Conservation (phyloP, 495 filamentous ascomycete species). For the Hypoxylon lenormandii region DNA sequence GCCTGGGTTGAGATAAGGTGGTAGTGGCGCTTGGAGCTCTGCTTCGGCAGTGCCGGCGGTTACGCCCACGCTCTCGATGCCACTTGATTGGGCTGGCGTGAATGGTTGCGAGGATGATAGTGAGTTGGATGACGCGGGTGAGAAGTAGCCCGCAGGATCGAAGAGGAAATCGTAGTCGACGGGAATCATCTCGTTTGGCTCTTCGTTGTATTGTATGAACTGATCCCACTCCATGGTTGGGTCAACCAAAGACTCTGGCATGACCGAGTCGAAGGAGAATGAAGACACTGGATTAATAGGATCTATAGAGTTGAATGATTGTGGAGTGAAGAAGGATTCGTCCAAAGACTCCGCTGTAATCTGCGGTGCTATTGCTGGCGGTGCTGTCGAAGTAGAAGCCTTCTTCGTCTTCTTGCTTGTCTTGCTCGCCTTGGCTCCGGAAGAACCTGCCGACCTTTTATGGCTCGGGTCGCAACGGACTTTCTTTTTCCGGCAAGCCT, state of each 20-base stretch:
- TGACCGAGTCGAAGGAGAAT: conserved; percentile 28
- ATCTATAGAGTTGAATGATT: neutral
- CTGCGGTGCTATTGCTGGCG: conserved; percentile 39
- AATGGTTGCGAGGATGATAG: conserved; percentile 54
- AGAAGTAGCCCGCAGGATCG: conserved; percentile 53
- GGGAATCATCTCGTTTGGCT: conserved; percentile 44
- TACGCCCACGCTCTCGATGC: conserved; percentile 23
- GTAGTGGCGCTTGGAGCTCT: conserved; percentile 43
- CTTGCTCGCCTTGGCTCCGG: conserved; percentile 53
- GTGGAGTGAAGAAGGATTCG: conserved; percentile 17
- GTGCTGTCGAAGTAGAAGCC: conserved; percentile 37
- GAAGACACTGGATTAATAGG: neutral
- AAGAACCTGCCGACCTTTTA: conserved; percentile 57
- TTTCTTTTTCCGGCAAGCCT: conserved; percentile 67
- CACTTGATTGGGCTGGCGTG: conserved; percentile 47
- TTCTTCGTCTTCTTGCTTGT: conserved; percentile 57
- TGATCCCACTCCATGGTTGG: conserved; percentile 56
- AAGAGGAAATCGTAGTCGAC: conserved; percentile 56
- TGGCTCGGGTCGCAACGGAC: conserved; percentile 65
- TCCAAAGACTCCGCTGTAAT: conserved; percentile 36
- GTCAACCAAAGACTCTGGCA: conserved; percentile 34
- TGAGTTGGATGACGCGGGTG: conserved; percentile 51
- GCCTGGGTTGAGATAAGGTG: conserved; percentile 60
- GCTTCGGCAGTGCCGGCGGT: conserved; percentile 13
- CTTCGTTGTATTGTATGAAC: conserved; percentile 56